Percentiles rank a stretch among this genome's conserved stretches.
Evolutionary conservation across 768 basidiomycete genomes (phyloP).

Genomic region (Obba rivulosa): DNA sequence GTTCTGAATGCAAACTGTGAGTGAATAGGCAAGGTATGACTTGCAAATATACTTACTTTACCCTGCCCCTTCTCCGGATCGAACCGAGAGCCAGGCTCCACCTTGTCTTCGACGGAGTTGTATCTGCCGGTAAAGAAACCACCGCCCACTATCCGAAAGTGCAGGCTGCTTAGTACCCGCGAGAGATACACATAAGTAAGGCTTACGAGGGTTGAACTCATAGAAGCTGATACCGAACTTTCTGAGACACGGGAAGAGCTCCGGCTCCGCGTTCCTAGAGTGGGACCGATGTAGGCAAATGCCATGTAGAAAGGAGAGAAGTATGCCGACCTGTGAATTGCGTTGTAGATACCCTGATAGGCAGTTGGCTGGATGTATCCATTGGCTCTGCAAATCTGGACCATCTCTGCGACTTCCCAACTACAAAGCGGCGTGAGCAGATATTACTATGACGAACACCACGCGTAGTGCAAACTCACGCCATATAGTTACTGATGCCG

Average conservation of each 20-base stretch:
- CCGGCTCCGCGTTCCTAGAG: constrained; percentile 26
- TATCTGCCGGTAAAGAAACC: constrained; percentile 38
- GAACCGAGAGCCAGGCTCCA: constrained; percentile 53
- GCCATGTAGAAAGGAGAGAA: not conserved
- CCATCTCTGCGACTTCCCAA: constrained; percentile 43
- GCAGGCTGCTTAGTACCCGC: not conserved
- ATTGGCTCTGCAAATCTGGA: constrained; percentile 34
- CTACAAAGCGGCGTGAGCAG: constrained; percentile 6
- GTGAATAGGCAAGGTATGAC: not conserved
- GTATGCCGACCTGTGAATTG: constrained; percentile 24
- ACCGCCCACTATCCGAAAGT: constrained; percentile 25
- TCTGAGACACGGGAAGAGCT: constrained; percentile 38
- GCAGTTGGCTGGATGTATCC: constrained; percentile 44
- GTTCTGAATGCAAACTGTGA: constrained; percentile 1
- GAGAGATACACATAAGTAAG: too few species aligned
- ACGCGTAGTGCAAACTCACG: constrained; percentile 24
- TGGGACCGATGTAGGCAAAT: not conserved
- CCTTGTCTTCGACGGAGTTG: constrained; percentile 28
- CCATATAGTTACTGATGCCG: constrained; percentile 39
- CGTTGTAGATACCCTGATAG: constrained; percentile 45
- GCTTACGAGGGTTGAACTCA: constrained; percentile 37
- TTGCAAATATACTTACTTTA: constrained; percentile 24
- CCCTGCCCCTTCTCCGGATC: constrained; percentile 43
- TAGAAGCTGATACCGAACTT: constrained; percentile 37
- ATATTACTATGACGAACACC: not conserved